Evolutionary conservation across 116 monocot species (phyloP), one percentile per base, ranked within the genome.

Genomic region (Posidonia oceanica): DNA sequence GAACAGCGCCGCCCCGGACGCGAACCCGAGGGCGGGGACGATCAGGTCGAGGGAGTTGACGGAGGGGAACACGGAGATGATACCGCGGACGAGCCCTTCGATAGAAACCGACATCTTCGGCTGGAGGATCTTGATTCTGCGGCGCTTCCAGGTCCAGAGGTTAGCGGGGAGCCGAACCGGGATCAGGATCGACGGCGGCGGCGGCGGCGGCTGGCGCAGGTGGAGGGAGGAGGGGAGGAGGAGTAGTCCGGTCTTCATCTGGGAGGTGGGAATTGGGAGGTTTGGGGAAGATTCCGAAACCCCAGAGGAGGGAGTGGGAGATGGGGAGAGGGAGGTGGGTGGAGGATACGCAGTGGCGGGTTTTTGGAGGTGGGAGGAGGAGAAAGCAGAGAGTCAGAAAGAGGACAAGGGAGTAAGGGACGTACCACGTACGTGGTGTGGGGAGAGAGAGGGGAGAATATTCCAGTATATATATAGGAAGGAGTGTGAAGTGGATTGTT

Each of bases 11-110:
- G 75, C 67, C 17, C 74, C 78, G 65, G 83, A 63, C 71, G 62
- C 73, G 58, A 82, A 69, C 22, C 83, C 84, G 57, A 86, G 11
- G 51, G 86, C 80, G 36, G 88, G 75, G 67, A 77, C 73, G 66
- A 86, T 68, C 51, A 86, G 59, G 16, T 83, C 77, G 18, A 78
- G 71, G 21, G 80, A 78, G 60, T 61, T 44, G 55, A 75, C 54
- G 54, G 79, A 72, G 42, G 86, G 72, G 54, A 74, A 42, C n/a
- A 59, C 55, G 29, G 80, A 64, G 52, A 73, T 39, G 39, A 91
- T 52, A 59, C 56, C 59, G 38, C 56, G 67, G 75, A 83, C 39
- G 61, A 86, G 51, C 18, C 71, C 78, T 1, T 79, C 84, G 39
- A 79, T 64, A 1, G 69, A 53, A 15, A 67, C 20, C 13, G 61